Conservation (phyloP, 108 stramenopile genomes). For the Aurantiochytrium sp. region DNA sequence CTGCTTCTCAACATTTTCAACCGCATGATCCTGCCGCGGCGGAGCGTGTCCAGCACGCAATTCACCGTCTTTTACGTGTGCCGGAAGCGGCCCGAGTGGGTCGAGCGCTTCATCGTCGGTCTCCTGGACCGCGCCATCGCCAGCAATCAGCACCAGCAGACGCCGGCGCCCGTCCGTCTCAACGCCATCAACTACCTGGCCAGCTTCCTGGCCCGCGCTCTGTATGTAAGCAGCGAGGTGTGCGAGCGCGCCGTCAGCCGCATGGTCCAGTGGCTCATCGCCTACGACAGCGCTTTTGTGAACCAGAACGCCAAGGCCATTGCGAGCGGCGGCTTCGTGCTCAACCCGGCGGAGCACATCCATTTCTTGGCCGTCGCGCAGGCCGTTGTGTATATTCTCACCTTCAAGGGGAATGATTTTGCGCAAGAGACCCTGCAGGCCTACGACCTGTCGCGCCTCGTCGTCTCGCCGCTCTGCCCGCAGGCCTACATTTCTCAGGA, state of each 20-base stretch:
- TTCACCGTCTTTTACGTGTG: slow-evolving; percentile 3
- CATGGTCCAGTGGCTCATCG: neutral
- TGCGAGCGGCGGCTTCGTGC: neutral
- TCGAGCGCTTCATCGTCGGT: neutral
- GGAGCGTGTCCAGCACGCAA: neutral
- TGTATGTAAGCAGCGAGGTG: neutral
- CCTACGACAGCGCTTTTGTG: neutral
- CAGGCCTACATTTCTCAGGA: neutral
- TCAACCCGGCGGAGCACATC: neutral
- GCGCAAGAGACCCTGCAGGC: neutral
- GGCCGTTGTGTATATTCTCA: neutral
- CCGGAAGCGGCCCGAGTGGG: neutral
- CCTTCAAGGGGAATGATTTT: slow-evolving; percentile 1
- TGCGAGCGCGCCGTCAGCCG: neutral
- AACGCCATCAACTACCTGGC: slow-evolving; percentile 2
- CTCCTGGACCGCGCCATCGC: neutral
- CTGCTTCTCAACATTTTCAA: neutral
- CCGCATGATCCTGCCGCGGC: neutral
- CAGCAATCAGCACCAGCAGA: neutral
- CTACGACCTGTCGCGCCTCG: neutral
- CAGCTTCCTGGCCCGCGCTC: neutral
- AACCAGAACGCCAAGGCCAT: neutral
- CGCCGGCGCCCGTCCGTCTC: neutral
- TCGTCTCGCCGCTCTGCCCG: neutral
- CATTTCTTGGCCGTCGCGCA: neutral